These are phyloP conservation scores for Dothideomycetes sp. DNA, from an alignment of 2,329 filamentous ascomycete species.

Conservation along the genomic window DNA sequence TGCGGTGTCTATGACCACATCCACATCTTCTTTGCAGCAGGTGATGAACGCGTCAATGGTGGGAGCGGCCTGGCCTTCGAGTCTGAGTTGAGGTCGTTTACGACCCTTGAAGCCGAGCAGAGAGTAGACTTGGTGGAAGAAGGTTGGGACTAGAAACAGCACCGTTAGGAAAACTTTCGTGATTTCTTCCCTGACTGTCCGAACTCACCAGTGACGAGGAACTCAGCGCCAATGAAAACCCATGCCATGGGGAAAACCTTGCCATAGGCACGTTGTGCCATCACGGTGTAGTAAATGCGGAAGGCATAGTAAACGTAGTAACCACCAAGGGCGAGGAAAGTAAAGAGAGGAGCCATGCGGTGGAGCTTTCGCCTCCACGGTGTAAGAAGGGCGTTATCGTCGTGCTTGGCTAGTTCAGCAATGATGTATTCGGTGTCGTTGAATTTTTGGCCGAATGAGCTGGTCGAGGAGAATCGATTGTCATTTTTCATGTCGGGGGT, in stretches of 20 bases:
- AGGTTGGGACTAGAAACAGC: constrained; percentile 48
- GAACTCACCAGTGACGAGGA: constrained; percentile 6
- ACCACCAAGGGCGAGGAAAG: constrained; percentile 4
- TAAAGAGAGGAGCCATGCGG: constrained; percentile 7
- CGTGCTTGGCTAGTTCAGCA: constrained; percentile 8
- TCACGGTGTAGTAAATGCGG: constrained; percentile 8
- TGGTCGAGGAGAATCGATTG: constrained; percentile 8
- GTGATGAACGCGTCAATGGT: constrained; percentile 33
- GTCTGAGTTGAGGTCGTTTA: constrained; percentile 8
- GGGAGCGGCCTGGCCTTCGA: constrained; percentile 20
- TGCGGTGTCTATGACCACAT: constrained; percentile 30
- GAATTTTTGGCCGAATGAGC: constrained; percentile 5
- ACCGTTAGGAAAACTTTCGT: not conserved
- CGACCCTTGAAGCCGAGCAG: constrained; percentile 8
- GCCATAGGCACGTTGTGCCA: constrained; percentile 4
- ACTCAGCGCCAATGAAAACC: constrained; percentile 8
- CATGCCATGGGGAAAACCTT: constrained; percentile 6
- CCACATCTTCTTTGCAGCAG: constrained; percentile 32
- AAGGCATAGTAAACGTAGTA: constrained; percentile 9
- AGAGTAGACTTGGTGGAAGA: constrained; percentile 77
- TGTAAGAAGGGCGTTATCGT: constrained; percentile 5
- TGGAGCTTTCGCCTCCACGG: constrained; percentile 9
- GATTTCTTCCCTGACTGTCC: not conserved
- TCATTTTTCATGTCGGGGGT: constrained; percentile 6
- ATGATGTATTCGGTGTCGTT: constrained; percentile 7